Evolutionary conservation across 1,139 yeast genomes (phyloP).

Genomic region (Zygoascus hellenicus): DNA sequence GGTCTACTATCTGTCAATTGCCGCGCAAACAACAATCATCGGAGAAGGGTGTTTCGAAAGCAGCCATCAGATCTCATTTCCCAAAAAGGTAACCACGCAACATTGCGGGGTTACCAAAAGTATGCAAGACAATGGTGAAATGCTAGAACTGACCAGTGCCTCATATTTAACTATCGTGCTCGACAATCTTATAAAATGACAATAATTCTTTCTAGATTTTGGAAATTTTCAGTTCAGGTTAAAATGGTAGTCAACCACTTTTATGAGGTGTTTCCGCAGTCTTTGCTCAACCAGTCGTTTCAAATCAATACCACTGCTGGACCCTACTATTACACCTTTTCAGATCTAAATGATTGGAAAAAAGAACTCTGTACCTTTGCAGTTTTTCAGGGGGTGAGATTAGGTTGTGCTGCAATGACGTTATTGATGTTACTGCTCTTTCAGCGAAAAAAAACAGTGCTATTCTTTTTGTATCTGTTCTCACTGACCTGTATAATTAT

Average conservation of each 20-base stretch:
- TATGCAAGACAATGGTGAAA: neutral
- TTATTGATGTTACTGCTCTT: constrained; percentile 20
- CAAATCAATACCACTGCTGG: constrained; percentile 23
- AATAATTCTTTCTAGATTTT: no score
- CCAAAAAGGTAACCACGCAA: no score
- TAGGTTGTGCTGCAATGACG: constrained; percentile 36
- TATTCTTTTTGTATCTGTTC: constrained; percentile 61
- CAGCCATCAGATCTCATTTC: no score
- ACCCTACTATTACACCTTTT: constrained; percentile 32
- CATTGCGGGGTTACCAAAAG: neutral
- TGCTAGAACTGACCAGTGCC: neutral
- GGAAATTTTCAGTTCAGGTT: neutral
- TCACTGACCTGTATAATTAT: constrained; percentile 51
- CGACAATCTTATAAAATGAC: neutral
- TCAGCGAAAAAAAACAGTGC: constrained; percentile 44
- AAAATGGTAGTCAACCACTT: neutral
- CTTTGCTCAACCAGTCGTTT: constrained; percentile 19
- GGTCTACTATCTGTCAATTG: no score
- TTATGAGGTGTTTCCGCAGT: constrained; percentile 8
- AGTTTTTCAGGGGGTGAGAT: constrained; percentile 32
- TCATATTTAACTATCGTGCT: neutral
- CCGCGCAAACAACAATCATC: no score
- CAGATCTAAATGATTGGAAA: constrained; percentile 35
- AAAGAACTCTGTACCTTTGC: constrained; percentile 32
- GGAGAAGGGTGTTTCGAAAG: no score